phyloP scores from a whole-genome alignment of 2,329 filamentous ascomycete species.

The Aspergillus sp. region DNA sequence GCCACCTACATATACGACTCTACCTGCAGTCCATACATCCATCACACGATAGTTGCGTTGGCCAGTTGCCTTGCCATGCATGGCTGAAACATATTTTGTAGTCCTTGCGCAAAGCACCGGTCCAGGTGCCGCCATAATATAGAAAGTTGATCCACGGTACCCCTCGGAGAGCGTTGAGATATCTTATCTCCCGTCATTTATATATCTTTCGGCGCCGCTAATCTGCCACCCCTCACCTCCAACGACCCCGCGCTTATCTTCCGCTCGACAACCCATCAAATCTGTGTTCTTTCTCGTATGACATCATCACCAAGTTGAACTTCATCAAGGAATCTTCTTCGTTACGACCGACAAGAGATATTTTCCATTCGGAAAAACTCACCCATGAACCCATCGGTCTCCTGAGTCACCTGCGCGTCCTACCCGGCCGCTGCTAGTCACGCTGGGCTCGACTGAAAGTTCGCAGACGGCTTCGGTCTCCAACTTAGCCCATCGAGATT shows the following conservation, averaged over 20 bases:
- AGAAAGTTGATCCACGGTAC: not conserved
- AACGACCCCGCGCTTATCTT: not conserved
- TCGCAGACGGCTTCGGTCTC: not conserved
- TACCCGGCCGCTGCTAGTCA: not conserved
- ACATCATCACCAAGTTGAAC: not conserved
- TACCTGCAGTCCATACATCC: not conserved
- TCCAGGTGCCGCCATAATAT: not conserved
- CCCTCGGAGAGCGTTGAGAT: not conserved
- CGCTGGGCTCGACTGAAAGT: not conserved
- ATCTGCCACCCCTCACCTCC: not conserved
- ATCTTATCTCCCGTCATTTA: not conserved
- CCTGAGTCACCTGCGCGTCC: not conserved
- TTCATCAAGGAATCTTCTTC: not conserved
- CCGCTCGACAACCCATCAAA: not conserved
- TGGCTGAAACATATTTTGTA: not conserved
- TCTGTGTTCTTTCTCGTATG: not conserved
- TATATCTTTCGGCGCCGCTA: not conserved
- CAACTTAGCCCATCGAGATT: not conserved
- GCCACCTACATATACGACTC: conserved; percentile 8
- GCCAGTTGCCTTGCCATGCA: not conserved
- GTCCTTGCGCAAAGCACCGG: not conserved
- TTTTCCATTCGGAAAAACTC: not conserved
- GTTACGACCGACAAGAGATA: not conserved
- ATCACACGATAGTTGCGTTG: not conserved
- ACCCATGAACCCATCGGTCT: not conserved